A percentile compares a stretch with the other conserved stretches of the same genome.
Evolutionary conservation across 1,284 basidiomycete genomes (phyloP).

Genomic region (Sporisorium reilianum): DNA sequence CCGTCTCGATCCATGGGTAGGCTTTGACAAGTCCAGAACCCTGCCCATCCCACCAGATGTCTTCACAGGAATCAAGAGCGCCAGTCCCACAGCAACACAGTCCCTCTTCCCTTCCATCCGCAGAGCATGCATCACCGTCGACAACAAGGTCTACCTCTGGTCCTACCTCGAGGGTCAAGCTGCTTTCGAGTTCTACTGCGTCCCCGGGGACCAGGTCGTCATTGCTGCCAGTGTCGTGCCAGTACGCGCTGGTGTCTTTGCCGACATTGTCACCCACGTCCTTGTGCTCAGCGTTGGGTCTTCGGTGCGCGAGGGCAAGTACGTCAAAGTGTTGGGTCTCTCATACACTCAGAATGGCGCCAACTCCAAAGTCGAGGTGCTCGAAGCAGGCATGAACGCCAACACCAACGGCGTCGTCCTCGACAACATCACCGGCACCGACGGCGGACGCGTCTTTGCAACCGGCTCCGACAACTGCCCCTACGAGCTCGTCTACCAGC

Average conservation of each 20-base stretch:
- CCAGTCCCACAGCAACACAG: constrained; percentile 60
- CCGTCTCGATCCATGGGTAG: constrained; percentile 57
- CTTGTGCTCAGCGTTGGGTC: constrained; percentile 85
- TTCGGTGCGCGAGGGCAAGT: constrained; percentile 72
- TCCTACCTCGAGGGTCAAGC: constrained; percentile 93
- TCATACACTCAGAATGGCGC: constrained; percentile 70
- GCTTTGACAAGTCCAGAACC: constrained; percentile 56
- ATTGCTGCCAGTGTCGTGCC: constrained; percentile 73
- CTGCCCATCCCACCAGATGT: constrained; percentile 59
- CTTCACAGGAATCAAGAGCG: constrained; percentile 60
- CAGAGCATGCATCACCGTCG: constrained; percentile 93
- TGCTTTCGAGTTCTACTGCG: constrained; percentile 87
- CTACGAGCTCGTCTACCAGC: constrained; percentile 93
- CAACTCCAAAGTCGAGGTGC: constrained; percentile 79
- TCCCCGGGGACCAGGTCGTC: constrained; percentile 87
- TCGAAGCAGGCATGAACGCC: constrained; percentile 87
- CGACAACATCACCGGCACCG: constrained; percentile 82
- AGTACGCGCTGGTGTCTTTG: constrained; percentile 77
- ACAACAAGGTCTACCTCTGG: constrained; percentile 95
- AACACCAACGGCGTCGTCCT: constrained; percentile 80
- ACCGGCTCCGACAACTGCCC: constrained; percentile 85
- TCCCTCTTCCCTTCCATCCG: constrained; percentile 93
- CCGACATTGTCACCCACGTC: constrained; percentile 89
- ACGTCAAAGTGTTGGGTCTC: constrained; percentile 87
- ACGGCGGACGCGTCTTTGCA: constrained; percentile 90